A percentile compares a stretch with the other conserved stretches of the same genome.
Evolutionary conservation across 192 early-diverging fungal genomes (phyloP).

Genomic region (Cladochytrium replicatum): DNA sequence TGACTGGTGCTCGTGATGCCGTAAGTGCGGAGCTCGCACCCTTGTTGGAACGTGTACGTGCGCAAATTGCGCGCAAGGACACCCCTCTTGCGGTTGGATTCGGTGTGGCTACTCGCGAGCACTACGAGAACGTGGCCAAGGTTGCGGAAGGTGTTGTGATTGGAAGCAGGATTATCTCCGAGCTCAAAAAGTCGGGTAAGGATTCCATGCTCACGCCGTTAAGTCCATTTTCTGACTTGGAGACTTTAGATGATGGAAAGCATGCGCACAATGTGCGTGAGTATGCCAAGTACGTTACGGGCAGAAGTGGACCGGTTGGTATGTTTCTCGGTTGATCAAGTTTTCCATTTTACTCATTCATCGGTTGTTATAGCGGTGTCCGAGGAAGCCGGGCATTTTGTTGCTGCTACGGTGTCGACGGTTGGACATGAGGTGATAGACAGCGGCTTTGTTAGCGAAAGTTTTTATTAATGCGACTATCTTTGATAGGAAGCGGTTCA

Average conservation of each 20-base stretch:
- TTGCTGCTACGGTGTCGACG: too few relatives aligned
- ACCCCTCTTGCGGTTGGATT: conserved; percentile 93
- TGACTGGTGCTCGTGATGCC: conserved; percentile 71
- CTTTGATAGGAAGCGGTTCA: too few relatives aligned
- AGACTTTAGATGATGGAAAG: conserved; percentile 23
- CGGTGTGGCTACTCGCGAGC: conserved; percentile 82
- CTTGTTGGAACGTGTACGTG: conserved; percentile 67
- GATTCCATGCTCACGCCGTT: neutral
- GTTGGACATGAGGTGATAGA: neutral
- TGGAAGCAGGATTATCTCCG: conserved; percentile 80
- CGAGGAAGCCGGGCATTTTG: too few relatives aligned
- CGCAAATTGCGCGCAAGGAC: conserved; percentile 66
- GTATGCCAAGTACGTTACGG: conserved; percentile 46
- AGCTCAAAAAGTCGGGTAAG: conserved; percentile 50
- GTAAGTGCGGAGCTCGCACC: conserved; percentile 61
- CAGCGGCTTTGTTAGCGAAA: neutral
- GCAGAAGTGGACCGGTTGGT: conserved; percentile 20
- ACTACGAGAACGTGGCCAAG: conserved; percentile 74
- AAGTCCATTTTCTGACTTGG: conserved; percentile 1
- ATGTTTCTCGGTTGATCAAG: neutral
- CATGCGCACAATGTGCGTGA: conserved; percentile 31
- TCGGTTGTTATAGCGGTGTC: too few relatives aligned
- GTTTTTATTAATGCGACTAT: too few relatives aligned
- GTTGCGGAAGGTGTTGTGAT: conserved; percentile 95
- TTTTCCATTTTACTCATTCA: too few relatives aligned